Evolutionary conservation across 371 early-diverging fungal species (phyloP).

Genomic region (Mucor racemosus): DNA sequence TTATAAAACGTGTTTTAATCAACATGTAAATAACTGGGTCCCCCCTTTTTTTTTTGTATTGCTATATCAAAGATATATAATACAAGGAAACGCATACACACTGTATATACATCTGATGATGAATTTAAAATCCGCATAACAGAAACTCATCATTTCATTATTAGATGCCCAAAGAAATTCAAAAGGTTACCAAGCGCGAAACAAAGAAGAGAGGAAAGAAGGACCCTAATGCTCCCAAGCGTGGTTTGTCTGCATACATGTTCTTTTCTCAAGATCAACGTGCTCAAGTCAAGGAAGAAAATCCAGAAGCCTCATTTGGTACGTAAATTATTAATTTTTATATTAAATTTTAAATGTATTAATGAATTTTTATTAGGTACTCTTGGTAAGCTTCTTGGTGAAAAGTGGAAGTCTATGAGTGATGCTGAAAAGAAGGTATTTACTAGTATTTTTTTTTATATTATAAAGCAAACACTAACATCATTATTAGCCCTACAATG

Average conservation of each 20-base stretch:
- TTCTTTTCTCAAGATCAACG: conserved; percentile 76
- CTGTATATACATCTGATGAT: conserved; percentile 4
- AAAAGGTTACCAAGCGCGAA: conserved; percentile 31
- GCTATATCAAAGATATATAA: not conserved
- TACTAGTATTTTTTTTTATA: not conserved
- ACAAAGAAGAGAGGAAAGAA: conserved; percentile 52
- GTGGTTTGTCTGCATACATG: conserved; percentile 80
- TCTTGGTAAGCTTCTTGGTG: conserved; percentile 79
- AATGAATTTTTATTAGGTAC: conserved; percentile 40
- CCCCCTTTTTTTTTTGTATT: not conserved
- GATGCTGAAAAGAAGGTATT: conserved; percentile 61
- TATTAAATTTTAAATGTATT: not conserved
- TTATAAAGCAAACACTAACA: not conserved
- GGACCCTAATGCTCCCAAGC: conserved; percentile 78
- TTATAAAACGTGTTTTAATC: conserved; percentile 2
- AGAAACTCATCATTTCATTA: not conserved
- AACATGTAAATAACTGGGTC: conserved; percentile 2
- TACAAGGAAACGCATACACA: not conserved
- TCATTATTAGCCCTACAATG: conserved; percentile 49
- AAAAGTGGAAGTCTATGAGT: conserved; percentile 69
- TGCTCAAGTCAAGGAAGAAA: conserved; percentile 64
- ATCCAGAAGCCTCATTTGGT: conserved; percentile 81
- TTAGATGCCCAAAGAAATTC: conserved; percentile 39
- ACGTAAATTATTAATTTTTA: conserved; percentile 17
- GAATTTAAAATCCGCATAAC: conserved; percentile 15